Conservation (phyloP, 208 protist genomes). For the Crithidia mellificae region DNA sequence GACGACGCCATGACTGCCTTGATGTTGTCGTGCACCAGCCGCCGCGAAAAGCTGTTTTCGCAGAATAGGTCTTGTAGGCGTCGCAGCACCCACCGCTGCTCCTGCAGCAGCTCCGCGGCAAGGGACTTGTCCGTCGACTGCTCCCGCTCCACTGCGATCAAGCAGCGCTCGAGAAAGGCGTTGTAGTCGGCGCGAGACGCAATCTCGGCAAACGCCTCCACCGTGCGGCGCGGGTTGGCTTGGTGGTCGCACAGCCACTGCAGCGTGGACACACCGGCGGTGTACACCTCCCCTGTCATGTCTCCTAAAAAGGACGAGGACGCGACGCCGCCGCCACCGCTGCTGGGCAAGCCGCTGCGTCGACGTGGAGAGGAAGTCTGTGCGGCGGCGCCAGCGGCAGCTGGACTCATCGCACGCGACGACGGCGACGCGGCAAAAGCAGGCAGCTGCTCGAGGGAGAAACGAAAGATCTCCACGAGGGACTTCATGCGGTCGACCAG, state of each 20-base stretch:
- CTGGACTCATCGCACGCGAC: conserved; percentile 2
- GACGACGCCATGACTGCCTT: conserved; percentile 20
- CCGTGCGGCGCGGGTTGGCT: conserved; percentile 21
- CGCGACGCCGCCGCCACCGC: not conserved
- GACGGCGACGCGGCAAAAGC: conserved; percentile 35
- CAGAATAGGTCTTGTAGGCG: conserved; percentile 51
- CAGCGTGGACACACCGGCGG: conserved; percentile 36
- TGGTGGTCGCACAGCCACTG: conserved; percentile 52
- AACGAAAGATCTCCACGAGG: conserved; percentile 61
- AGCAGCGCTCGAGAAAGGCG: conserved; percentile 72
- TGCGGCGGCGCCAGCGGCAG: conserved; percentile 1
- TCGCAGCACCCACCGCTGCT: conserved; percentile 30
- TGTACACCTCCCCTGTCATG: conserved; percentile 41
- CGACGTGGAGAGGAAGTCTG: conserved; percentile 8
- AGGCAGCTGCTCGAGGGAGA: conserved; percentile 59
- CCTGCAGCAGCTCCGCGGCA: conserved; percentile 30
- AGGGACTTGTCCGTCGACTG: conserved; percentile 65
- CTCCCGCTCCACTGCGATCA: conserved; percentile 59
- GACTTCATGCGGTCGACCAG: conserved; percentile 68
- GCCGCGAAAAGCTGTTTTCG: conserved; percentile 45
- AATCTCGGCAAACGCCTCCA: conserved; percentile 78
- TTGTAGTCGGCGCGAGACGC: conserved; percentile 81
- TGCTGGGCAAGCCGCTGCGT: not conserved
- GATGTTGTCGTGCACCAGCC: conserved; percentile 34
- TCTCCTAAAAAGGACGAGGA: not conserved